Evolutionary conservation across 2,329 filamentous ascomycete species (phyloP).

Genomic region (Nigrospora osmanthi): DNA sequence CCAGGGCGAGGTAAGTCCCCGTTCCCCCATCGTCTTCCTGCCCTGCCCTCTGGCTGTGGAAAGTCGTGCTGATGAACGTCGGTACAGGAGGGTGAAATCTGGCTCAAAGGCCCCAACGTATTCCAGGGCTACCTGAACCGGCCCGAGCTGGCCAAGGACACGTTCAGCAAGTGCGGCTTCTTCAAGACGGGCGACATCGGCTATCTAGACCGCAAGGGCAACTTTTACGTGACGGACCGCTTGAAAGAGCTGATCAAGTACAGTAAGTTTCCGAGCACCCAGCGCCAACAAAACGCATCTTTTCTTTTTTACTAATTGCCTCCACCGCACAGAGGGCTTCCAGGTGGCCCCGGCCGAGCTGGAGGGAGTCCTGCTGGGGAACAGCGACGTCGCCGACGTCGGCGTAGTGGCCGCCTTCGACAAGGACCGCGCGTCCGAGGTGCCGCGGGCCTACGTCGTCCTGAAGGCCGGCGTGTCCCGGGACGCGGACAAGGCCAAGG

Average conservation of each 20-base stretch:
- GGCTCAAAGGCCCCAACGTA: constrained; percentile 72
- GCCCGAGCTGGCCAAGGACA: constrained; percentile 59
- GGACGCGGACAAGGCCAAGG: constrained; percentile 26
- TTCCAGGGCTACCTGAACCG: constrained; percentile 76
- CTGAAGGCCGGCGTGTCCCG: constrained; percentile 27
- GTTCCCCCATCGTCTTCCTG: background rate
- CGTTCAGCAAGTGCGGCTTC: constrained; percentile 70
- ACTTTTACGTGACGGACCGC: constrained; percentile 87
- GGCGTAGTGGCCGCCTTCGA: constrained; percentile 58
- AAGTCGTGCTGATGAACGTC: background rate
- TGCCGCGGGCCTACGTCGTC: constrained; percentile 61
- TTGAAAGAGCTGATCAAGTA: constrained; percentile 62
- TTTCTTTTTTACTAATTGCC: constrained; percentile 28
- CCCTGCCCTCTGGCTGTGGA: background rate
- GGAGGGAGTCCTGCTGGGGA: constrained; percentile 36
- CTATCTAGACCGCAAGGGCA: constrained; percentile 66
- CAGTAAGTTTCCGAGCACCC: constrained; percentile 29
- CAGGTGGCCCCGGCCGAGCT: constrained; percentile 64
- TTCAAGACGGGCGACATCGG: constrained; percentile 90
- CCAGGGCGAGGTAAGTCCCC: constrained; percentile 31
- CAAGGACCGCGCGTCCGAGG: constrained; percentile 54
- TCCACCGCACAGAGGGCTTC: constrained; percentile 54
- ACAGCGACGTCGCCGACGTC: constrained; percentile 42
- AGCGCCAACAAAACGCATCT: constrained; percentile 14
- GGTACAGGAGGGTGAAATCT: constrained; percentile 59